phyloP scores from a whole-genome alignment of 2,329 filamentous ascomycete species.

The Pseudogymnoascus sp. region DNA sequence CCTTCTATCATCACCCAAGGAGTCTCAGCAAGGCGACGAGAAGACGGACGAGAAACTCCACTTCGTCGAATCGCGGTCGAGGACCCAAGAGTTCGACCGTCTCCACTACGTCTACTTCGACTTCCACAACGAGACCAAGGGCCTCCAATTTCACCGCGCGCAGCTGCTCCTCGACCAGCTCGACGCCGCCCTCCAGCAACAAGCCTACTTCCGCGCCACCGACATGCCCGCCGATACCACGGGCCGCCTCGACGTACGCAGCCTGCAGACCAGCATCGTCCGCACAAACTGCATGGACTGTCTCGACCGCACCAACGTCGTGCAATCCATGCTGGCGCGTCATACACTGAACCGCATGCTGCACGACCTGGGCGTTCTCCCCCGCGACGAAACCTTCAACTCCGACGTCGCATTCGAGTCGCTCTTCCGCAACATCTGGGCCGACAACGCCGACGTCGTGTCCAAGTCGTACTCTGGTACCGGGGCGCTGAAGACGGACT shows the following conservation, averaged over 20 bases:
- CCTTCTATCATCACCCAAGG: constrained; percentile 59
- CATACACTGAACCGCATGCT: constrained; percentile 85
- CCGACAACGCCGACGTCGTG: constrained; percentile 94
- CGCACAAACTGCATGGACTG: constrained; percentile 99
- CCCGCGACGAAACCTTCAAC: constrained; percentile 65
- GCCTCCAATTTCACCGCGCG: constrained; percentile 84
- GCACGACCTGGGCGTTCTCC: constrained; percentile 70
- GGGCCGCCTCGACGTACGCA: constrained; percentile 69
- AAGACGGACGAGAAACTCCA: constrained; percentile 72
- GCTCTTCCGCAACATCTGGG: constrained; percentile 95
- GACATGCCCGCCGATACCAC: constrained; percentile 67
- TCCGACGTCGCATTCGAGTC: constrained; percentile 70
- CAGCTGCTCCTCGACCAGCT: constrained; percentile 78
- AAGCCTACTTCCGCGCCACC: constrained; percentile 87
- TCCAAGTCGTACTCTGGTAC: constrained; percentile 91
- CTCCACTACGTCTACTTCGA: constrained; percentile 98
- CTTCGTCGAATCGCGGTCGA: constrained; percentile 56
- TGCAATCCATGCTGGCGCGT: constrained; percentile 92
- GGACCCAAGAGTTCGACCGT: constrained; percentile 58
- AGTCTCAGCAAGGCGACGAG: constrained; percentile 56
- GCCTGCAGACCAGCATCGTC: constrained; percentile 79
- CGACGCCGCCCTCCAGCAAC: constrained; percentile 62
- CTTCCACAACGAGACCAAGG: constrained; percentile 96
- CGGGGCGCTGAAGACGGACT: constrained; percentile 94
- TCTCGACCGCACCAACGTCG: constrained; percentile 92